Conservation (phyloP, 2,329 filamentous ascomycete species). For the Cytospora chrysosperma region DNA sequence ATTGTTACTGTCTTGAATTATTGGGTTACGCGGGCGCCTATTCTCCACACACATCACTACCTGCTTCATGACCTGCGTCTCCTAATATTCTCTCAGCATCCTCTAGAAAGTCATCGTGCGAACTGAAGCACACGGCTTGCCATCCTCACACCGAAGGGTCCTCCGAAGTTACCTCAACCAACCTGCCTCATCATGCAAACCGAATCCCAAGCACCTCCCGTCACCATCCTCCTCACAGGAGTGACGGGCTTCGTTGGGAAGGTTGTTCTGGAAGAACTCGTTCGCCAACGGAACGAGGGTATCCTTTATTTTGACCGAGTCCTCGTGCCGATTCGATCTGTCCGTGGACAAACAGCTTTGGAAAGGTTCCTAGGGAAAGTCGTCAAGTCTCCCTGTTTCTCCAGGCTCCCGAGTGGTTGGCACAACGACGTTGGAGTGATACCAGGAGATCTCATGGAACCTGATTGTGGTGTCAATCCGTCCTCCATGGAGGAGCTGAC, state of each 20-base stretch:
- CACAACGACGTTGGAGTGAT: conserved; percentile 12
- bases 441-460: conserved; percentile 21
- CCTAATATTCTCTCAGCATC: conserved; percentile 2
- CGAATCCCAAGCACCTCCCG: not conserved
- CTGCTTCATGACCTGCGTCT: not conserved
- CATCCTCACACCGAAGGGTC: not conserved
- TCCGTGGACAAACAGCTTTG: not conserved
- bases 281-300: conserved; percentile 5
- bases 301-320: conserved; percentile 16
- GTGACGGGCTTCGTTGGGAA: conserved; percentile 26
- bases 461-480: conserved; percentile 12
- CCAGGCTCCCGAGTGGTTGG: conserved; percentile 13
- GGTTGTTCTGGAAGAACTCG: conserved; percentile 24
- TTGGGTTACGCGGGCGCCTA: conserved; percentile 1
- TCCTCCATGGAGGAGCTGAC: not conserved
- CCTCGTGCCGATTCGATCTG: conserved; percentile 12
- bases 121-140: not conserved
- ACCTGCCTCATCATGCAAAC: not conserved
- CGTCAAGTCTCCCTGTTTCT: conserved; percentile 20
- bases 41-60: not conserved
- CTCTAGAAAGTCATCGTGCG: not conserved
- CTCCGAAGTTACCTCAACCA: not conserved
- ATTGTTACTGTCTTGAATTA: not conserved
- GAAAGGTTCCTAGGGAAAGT: conserved; percentile 15
- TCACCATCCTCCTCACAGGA: conserved; percentile 23